Evolutionary conservation across 2,329 filamentous ascomycete species (phyloP).

Genomic region (Colletotrichum siamense): DNA sequence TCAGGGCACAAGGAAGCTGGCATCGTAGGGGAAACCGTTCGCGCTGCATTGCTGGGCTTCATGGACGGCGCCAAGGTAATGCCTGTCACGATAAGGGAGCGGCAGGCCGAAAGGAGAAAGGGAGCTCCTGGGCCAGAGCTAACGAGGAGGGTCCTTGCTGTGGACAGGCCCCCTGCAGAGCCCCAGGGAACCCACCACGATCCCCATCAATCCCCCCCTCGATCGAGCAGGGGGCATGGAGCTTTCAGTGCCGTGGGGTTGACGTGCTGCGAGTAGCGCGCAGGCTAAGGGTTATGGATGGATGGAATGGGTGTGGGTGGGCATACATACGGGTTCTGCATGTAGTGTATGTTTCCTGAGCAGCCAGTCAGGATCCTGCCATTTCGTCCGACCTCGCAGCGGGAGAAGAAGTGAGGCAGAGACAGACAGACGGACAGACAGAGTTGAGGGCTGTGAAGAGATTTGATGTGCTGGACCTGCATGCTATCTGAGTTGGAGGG

Average conservation of each 20-base stretch:
- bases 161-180: conserved; percentile 14
- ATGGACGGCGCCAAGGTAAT: conserved; percentile 7
- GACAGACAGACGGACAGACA: neutral
- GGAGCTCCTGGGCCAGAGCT: conserved; percentile 11
- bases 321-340: neutral
- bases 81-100: conserved; percentile 12
- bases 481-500: neutral
- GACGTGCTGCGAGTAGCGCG: conserved; percentile 16
- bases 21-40: conserved; percentile 11
- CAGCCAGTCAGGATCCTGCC: neutral
- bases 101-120: neutral
- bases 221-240: conserved; percentile 16
- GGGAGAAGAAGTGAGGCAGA: neutral
- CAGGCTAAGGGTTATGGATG: neutral
- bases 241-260: conserved; percentile 21
- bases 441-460: neutral
- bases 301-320: neutral
- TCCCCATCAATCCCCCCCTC: conserved; percentile 19
- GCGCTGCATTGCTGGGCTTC: conserved; percentile 6
- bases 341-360: neutral
- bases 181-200: conserved; percentile 22
- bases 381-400: conserved; percentile 4
- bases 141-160: conserved; percentile 10
- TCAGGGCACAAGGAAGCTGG: neutral
- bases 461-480: conserved; percentile 9